phyloP scores from a whole-genome alignment of 805 yeast genomes.

The Yarrowia bubula region DNA sequence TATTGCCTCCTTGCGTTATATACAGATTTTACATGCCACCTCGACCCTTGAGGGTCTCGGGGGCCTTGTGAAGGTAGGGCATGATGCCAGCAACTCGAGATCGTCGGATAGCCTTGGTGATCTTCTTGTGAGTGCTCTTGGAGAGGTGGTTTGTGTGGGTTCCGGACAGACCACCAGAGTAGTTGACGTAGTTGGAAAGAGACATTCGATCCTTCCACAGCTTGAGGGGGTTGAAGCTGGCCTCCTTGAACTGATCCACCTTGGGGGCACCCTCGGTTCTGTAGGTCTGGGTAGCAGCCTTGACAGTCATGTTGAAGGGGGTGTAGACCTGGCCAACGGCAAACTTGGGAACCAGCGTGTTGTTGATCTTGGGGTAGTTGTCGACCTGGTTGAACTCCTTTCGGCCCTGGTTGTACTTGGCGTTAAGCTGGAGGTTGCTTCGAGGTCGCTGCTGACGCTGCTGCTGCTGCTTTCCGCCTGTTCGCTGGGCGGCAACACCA shows the following conservation, averaged over 20 bases:
- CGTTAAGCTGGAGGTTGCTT: neutral
- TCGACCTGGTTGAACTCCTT: neutral
- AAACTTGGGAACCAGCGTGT: conserved; percentile 14
- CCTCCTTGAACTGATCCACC: conserved; percentile 36
- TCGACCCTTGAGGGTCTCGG: conserved; percentile 29
- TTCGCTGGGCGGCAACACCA: neutral
- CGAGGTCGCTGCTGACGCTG: neutral
- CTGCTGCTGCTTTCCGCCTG: neutral
- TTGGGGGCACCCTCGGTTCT: neutral
- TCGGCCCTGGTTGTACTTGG: neutral
- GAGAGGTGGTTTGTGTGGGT: conserved; percentile 68
- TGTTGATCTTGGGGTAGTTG: conserved; percentile 20
- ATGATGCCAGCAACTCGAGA: conserved; percentile 78
- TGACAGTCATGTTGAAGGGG: conserved; percentile 10
- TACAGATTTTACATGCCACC: conserved; percentile 25
- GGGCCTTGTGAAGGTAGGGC: conserved; percentile 60
- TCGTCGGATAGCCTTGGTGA: conserved; percentile 76
- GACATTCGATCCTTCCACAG: conserved; percentile 55
- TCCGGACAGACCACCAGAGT: conserved; percentile 75
- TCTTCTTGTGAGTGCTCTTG: conserved; percentile 62
- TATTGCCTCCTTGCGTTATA: conserved; percentile 15
- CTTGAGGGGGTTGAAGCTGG: conserved; percentile 32
- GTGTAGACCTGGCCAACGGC: conserved; percentile 15
- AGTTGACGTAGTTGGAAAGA: conserved; percentile 61
- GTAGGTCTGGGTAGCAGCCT: conserved; percentile 6